Conservation (phyloP, 2,329 filamentous ascomycete genomes). For the Leptographium flavum region DNA sequence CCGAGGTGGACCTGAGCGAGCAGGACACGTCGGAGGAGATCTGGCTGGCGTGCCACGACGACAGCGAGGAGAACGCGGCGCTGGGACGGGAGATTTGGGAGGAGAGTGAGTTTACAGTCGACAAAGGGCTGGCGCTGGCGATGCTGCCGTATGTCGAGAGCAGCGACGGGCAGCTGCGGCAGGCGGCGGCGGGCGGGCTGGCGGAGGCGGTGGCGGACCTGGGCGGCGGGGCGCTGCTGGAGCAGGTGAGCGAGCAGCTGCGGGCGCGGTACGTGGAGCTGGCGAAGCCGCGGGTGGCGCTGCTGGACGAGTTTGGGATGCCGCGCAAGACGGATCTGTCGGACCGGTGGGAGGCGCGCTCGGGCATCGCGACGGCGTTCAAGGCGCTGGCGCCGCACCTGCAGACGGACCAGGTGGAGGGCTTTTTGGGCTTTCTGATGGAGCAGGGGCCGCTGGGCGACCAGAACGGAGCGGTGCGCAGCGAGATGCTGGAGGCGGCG, state of each 20-base stretch:
- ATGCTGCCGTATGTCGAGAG: constrained; percentile 70
- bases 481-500: constrained; percentile 85
- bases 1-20: constrained; percentile 84
- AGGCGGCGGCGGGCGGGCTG: constrained; percentile 69
- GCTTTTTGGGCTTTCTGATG: constrained; percentile 75
- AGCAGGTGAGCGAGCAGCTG: constrained; percentile 45
- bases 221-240: constrained; percentile 34
- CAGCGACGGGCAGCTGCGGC: constrained; percentile 66
- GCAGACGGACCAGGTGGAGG: constrained; percentile 52
- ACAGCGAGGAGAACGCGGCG: constrained; percentile 73
- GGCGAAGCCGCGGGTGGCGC: constrained; percentile 67
- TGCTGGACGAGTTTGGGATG: constrained; percentile 90
- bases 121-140: constrained; percentile 46
- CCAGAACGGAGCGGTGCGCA: constrained; percentile 58
- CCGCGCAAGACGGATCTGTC: constrained; percentile 73
- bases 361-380: constrained; percentile 79
- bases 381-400: constrained; percentile 65
- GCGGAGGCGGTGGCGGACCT: constrained; percentile 57
- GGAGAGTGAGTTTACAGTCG: constrained; percentile 67
- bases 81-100: constrained; percentile 86
- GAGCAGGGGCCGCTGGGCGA: constrained; percentile 80
- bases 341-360: constrained; percentile 83
- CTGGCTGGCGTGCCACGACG: constrained; percentile 87
- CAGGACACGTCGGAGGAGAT: constrained; percentile 76
- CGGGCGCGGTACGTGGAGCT: constrained; percentile 61